phyloP scores from a whole-genome alignment of 2,329 filamentous ascomycete genomes.

The Colletotrichum magnum region DNA sequence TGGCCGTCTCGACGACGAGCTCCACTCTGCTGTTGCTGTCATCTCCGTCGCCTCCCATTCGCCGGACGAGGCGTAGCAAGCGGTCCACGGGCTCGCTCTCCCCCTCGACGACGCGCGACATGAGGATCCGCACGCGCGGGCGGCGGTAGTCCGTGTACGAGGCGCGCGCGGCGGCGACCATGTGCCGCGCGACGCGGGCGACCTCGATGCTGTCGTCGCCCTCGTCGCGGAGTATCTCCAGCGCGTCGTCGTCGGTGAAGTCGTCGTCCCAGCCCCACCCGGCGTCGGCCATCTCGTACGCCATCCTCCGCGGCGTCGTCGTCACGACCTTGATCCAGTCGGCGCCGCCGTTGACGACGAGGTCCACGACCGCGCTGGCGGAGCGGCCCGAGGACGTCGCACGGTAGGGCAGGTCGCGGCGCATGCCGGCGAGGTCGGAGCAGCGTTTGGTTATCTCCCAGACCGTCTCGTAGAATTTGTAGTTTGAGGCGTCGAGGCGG shows the following conservation, averaged over 20 bases:
- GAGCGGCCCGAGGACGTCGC: slow-evolving; percentile 2
- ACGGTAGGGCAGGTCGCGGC: slow-evolving; percentile 33
- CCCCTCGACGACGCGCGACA: slow-evolving; percentile 50
- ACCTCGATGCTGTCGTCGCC: slow-evolving; percentile 41
- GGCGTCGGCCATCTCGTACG: slow-evolving; percentile 56
- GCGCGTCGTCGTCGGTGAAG: slow-evolving; percentile 49
- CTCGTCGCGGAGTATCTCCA: slow-evolving; percentile 44
- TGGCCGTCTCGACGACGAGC: slow-evolving; percentile 49
- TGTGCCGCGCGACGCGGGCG: slow-evolving; percentile 49
- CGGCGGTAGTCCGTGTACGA: slow-evolving; percentile 54
- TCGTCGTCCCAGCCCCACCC: slow-evolving; percentile 58
- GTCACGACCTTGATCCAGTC: slow-evolving; percentile 42
- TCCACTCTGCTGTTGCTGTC: slow-evolving; percentile 47
- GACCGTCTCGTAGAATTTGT: slow-evolving; percentile 40
- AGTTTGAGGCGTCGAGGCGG: slow-evolving; percentile 39
- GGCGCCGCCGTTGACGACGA: slow-evolving; percentile 37
- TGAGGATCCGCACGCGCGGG: slow-evolving; percentile 52
- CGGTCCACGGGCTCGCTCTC: slow-evolving; percentile 48
- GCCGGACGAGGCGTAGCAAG: slow-evolving; percentile 50
- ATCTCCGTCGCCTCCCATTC: not conserved
- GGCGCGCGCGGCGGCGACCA: slow-evolving; percentile 53
- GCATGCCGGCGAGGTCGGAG: slow-evolving; percentile 32
- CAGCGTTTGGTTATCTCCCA: slow-evolving; percentile 41
- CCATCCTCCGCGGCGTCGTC: slow-evolving; percentile 47
- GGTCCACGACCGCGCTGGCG: slow-evolving; percentile 32